Base-by-base conservation (phyloP, 2,329 filamentous ascomycete genomes). In the Cadophora sp. region DNA sequence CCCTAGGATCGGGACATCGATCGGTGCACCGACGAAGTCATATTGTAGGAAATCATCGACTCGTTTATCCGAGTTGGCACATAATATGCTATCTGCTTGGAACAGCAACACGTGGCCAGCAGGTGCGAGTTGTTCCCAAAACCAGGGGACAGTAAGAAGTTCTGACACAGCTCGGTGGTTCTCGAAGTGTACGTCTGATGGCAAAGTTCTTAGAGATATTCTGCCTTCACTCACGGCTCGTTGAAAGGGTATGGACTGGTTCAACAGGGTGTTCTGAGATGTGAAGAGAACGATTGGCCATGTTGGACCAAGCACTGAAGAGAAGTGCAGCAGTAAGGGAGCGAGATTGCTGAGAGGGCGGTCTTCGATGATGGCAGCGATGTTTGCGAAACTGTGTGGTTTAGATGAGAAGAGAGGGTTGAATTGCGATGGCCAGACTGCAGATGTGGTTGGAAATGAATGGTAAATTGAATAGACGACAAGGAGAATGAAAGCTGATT, bases 251-350 rank as follows among this genome's bases (percentile, higher is more conserved):
- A 56, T 65, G 2, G 61, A 56, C 27, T 24, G 20, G n/a, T 16
- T 24, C 8, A 39, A 9, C 11, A 43, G 13, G 22, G 8, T 6
- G 22, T 55, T 24, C 30, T 73, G 64, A 1, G 76, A 72, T 0
- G 81, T 82, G 70, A 77, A 80, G 53, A 81, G 74, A 22, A 81
- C 73, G 22, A 83, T 76, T 8, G 80, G 80, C 80, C 80, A 82
- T 6, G 68, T 66, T 30, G 80, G 79, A 1, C 80, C 80, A 14
- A 82, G 77, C 16, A 80, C 74, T 14, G 73, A 65, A 24, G 75
- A 70, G 66, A 78, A 80, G 67, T 80, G 77, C 16, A 80, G 68
- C 18, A 80, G 68, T 14, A 79, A 65, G 4, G 78, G 78, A 18
- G 77, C 66, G 7, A 80, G 71, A 24, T 71, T 73, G 13, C 68